These are phyloP conservation scores for Lycium barbarum DNA, from an alignment of 257 asterid genomes.

Conservation along the genomic window DNA sequence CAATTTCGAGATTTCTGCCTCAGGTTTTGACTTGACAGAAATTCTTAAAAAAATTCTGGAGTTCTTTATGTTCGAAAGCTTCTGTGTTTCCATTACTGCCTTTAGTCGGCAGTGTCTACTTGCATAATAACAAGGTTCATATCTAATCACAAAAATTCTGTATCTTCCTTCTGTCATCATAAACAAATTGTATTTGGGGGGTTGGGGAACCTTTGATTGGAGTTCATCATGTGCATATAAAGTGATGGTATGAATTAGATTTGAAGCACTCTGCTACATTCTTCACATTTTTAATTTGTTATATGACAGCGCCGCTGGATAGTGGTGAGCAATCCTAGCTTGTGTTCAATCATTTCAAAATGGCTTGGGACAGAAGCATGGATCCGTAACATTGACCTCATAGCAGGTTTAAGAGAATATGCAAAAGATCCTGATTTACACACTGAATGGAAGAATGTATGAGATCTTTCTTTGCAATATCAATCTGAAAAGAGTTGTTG, in stretches of 20 bases:
- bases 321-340: constrained; percentile 64
- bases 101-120: neutral
- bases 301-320: constrained; percentile 59
- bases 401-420: constrained; percentile 53
- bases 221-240: neutral
- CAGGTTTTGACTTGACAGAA: neutral
- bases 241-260: neutral
- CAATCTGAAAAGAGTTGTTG: neutral
- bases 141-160: neutral
- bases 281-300: constrained; percentile 18
- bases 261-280: neutral
- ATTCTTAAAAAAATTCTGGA: neutral
- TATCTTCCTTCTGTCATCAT: constrained; percentile 16
- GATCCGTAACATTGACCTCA: constrained; percentile 54
- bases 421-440: constrained; percentile 52
- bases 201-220: neutral
- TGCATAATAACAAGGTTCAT: neutral
- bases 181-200: neutral
- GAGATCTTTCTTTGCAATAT: constrained; percentile 25
- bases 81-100: neutral
- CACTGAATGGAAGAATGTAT: constrained; percentile 55
- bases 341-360: constrained; percentile 56
- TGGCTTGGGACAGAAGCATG: constrained; percentile 67
- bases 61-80: neutral
- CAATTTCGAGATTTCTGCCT: constrained; percentile 25